Evolutionary conservation across 1,139 yeast species (phyloP).

Genomic region (Candida frijolesensis): DNA sequence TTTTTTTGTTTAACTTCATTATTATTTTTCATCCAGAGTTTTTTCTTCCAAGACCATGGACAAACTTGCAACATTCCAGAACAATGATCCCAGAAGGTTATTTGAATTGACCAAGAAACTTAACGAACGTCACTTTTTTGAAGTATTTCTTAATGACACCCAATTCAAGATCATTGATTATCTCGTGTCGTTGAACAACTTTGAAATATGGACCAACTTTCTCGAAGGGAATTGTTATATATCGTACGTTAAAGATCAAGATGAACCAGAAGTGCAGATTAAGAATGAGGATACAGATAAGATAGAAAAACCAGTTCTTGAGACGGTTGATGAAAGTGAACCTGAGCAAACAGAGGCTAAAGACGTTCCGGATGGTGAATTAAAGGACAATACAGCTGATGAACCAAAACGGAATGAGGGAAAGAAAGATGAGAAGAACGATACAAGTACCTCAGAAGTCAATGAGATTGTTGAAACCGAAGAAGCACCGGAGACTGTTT

Average conservation of each 20-base stretch:
- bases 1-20: background rate
- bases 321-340: slow-evolving; percentile 6
- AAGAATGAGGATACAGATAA: background rate
- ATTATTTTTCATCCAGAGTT: background rate
- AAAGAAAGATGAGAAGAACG: slow-evolving; percentile 7
- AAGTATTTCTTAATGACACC: slow-evolving; percentile 60
- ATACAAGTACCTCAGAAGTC: slow-evolving; percentile 3
- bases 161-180: slow-evolving; percentile 57
- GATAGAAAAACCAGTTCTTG: slow-evolving; percentile 10
- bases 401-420: slow-evolving; percentile 6
- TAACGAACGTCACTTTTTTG: slow-evolving; percentile 51
- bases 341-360: slow-evolving; percentile 11
- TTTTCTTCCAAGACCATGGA: slow-evolving; percentile 29
- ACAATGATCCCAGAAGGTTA: slow-evolving; percentile 42
- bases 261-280: slow-evolving; percentile 3
- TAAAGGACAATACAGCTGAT: slow-evolving; percentile 4
- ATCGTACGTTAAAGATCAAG: slow-evolving; percentile 17
- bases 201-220: slow-evolving; percentile 53
- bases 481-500: slow-evolving; percentile 26
- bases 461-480: slow-evolving; percentile 13
- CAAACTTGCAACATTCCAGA: slow-evolving; percentile 45
- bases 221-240: slow-evolving; percentile 54
- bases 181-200: slow-evolving; percentile 33
- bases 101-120: slow-evolving; percentile 52
- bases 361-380: slow-evolving; percentile 13